Base-by-base conservation (phyloP, 1,139 yeast species). In the Scheffersomyces illinoinensis region DNA sequence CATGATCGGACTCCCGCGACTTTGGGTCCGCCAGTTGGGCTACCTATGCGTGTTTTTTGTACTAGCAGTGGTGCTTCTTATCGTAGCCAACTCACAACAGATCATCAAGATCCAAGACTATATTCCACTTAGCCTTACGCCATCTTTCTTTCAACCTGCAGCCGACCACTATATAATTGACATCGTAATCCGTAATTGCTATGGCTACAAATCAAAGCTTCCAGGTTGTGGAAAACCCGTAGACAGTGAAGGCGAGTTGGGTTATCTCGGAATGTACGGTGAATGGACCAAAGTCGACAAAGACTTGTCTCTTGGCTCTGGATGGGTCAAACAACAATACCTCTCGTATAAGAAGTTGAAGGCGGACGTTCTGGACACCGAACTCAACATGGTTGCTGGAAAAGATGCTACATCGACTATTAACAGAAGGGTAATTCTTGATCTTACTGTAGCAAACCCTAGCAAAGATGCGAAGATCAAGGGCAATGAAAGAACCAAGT, bases 111-210 rank as follows among this genome's bases (percentile, higher is more conserved):
- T 77, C 33, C 68, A 73, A 53, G 69, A 72, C 43, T 71, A 70
- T 57, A 60, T 78, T 19, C 80, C 80, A 1, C 62, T 65, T 21
- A 68, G 70, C 49, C 61, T 75, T 49, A 70, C 78, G 4, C 82
- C 83, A 1, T 65, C 73, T 17, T 79, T 75, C 65, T 78, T 79
- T 67, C 82, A 78, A 62, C 83, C 83, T 6, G 66, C 74, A 1
- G 70, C 79, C 6, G 79, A 77, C 59, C 64, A 69, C 57, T 79
- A 71, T 60, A 66, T 80, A n/a, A 66, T 78, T 10, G 84, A 80
- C 62, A 64, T 80, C 7, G 63, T 74, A 53, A 63, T 80, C 14
- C 71, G 68, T 18, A 67, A 65, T n/a, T 80, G 84, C 63, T 67
- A 66, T 56, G 69, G 66, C 50, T 55, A 74, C 55, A 71, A 69